Percentiles rank a stretch among this genome's conserved stretches.
Evolutionary conservation across 768 basidiomycete species (phyloP).

Genomic region (Hirschioporus abietinus): DNA sequence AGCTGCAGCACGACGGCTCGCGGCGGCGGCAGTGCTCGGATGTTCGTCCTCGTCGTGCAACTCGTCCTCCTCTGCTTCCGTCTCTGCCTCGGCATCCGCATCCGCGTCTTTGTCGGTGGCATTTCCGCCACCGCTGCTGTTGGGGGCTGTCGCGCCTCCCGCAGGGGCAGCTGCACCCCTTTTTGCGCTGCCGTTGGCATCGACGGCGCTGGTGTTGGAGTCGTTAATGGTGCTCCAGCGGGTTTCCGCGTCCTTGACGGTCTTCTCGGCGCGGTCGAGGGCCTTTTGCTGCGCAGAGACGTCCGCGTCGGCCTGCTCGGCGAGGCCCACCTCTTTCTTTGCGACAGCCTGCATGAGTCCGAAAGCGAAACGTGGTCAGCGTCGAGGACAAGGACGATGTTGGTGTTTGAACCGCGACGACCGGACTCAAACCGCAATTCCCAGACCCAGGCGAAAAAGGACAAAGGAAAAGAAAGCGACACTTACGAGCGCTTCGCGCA

Average conservation of each 20-base stretch:
- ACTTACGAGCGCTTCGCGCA: constrained; percentile 1
- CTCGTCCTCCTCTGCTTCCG: not conserved
- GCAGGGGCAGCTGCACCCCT: not conserved
- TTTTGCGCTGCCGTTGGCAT: not conserved
- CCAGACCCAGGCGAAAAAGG: not conserved
- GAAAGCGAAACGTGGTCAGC: not conserved
- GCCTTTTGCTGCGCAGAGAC: not conserved
- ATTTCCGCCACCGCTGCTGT: not conserved
- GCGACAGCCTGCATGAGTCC: not conserved
- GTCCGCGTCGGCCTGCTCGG: not conserved
- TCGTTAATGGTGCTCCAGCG: not conserved
- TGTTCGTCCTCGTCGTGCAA: not conserved
- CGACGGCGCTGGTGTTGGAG: not conserved
- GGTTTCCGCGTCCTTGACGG: not conserved
- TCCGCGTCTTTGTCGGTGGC: not conserved
- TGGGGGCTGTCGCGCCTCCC: not conserved
- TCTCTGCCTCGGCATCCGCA: not conserved
- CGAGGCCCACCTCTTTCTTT: not conserved
- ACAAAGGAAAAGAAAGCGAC: not conserved
- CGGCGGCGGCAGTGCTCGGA: not conserved
- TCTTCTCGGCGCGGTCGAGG: not conserved
- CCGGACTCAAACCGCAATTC: not conserved
- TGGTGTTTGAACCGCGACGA: not conserved
- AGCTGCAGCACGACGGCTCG: too few species aligned
- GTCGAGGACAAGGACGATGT: not conserved